Evolutionary conservation across 345 rosid species (phyloP), one percentile per base, ranked within the genome.

Genomic region (Durio zibethinus): DNA sequence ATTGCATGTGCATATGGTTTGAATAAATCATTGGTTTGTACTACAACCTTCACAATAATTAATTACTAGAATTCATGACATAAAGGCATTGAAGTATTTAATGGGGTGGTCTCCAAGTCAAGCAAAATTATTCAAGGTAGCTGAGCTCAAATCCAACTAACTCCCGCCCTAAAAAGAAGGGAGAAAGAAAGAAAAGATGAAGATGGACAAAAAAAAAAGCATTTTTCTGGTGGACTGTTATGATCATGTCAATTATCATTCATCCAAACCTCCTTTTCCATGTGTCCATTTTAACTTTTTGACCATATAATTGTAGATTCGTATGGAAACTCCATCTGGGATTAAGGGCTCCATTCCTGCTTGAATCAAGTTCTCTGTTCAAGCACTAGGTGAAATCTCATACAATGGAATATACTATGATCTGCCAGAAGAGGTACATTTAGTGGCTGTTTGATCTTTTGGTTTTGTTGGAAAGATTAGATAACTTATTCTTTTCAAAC

Each of bases 341-440:
- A 75, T 92, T 47, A 96, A 96, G 83, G 98, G 92, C 79, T 93
- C 99, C 43, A 92, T 96, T 86, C 99, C 99, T 79, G 99, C 99
- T 81, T 96, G 99, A 98, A 93, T 96, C 76, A 93, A 92, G 86
- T 96, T 89, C 84, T 88, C 97, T 79, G 97, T 96, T 59, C 99
- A 96, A 82, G 87, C 93, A 76, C 97, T 94, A 0, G 97, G 97
- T 77, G 99, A 92, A 86, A 93, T 96, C 73, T 97, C 99, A 56
- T 96, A 89, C 84, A 86, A 86, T 84, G 99, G 99, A 73, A 88
- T 96, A 77, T 96, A 93, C 88, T 96, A 96, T 79, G 99, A 96
- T 84, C 98, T 97, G 57, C 93, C 94, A 35, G 90, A 88, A 81
- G 94, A 93, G 97, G 99, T 93, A 85, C 25, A 69, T 21, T 66